Evolutionary conservation across 2,329 filamentous ascomycete genomes (phyloP), one percentile per base, ranked within the genome.

Genomic region (Fusarium sp.): DNA sequence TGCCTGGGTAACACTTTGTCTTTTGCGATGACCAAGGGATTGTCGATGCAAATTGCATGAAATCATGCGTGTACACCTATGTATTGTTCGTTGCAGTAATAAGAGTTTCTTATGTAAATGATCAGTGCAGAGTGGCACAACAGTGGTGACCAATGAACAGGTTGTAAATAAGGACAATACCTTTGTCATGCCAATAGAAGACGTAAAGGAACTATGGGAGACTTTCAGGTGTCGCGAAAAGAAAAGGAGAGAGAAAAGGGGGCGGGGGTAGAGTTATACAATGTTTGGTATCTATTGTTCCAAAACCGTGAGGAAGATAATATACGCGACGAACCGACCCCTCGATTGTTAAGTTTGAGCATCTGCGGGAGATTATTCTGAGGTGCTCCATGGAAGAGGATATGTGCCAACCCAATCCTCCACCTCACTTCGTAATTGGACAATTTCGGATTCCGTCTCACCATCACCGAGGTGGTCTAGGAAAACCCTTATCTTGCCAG

Each of bases 391-490:
- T 16, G 92, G 92, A 74, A 93, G 82, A 7, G 90, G 88, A 78
- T 93, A 94, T 3, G 91, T 93, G 57, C 91, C 89, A 16, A 93
- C 92, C 92, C 92, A 95, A 76, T 92, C 91, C 75, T 91, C 89
- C n/a, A 95, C 92, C 83, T 94, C 92, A 72, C 90, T 89, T 74
- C 90, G 88, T 75, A 95, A 83, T 83, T 93, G 90, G 28, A 93
- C 86, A 75, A 95, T 92, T 82, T 94, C 92, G 9, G 89, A 83
- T 61, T 93, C 87, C 54, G 87, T 87, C 75, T 92, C 89, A 50
- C 92, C 92, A 71, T 89, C 89, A 42, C 90, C 90, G 20, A 94
- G 85, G 77, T 90, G 89, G 45, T 92, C 89, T 75, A 91, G 82
- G 83, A 93, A 94, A 35, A 89, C 87, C 81, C 89, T 91, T 51